phyloP scores from a whole-genome alignment of 2,329 filamentous ascomycete species.

The Cladosporium austrohemisphaericum region DNA sequence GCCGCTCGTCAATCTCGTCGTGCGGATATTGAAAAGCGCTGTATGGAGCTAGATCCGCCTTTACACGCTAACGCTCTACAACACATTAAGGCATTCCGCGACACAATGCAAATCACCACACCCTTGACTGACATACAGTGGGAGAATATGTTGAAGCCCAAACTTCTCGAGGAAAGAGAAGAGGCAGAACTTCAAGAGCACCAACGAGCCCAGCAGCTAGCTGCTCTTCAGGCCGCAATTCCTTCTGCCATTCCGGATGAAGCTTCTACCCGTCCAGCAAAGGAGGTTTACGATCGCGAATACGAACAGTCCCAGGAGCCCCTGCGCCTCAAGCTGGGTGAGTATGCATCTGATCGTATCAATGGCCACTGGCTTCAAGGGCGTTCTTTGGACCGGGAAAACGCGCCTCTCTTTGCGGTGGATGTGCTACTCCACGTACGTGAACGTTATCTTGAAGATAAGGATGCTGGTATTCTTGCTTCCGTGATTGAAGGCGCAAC shows the following conservation, averaged over 20 bases:
- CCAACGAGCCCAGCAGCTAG: conserved; percentile 46
- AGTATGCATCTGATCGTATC: conserved; percentile 68
- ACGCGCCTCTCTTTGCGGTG: conserved; percentile 64
- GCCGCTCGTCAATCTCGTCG: conserved; percentile 62
- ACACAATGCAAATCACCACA: conserved; percentile 65
- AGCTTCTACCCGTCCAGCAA: conserved; percentile 47
- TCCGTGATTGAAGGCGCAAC: conserved; percentile 12
- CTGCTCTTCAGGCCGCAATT: conserved; percentile 43
- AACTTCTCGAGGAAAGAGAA: conserved; percentile 62
- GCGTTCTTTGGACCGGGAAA: conserved; percentile 60
- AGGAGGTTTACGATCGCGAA: conserved; percentile 61
- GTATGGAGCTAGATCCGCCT: conserved; percentile 60
- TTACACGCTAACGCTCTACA: conserved; percentile 59
- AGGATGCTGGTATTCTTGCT: conserved; percentile 24
- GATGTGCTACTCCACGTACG: conserved; percentile 60
- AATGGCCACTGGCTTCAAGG: conserved; percentile 62
- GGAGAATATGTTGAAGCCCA: conserved; percentile 61
- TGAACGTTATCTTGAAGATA: conserved; percentile 50
- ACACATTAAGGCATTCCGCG: conserved; percentile 70
- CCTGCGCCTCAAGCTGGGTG: conserved; percentile 60
- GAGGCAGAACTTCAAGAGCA: conserved; percentile 58
- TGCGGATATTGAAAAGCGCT: conserved; percentile 68
- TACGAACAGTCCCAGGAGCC: conserved; percentile 70
- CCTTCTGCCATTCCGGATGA: conserved; percentile 48
- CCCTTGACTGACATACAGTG: conserved; percentile 67